These are phyloP conservation scores for Stygiomarasmius scandens DNA, from an alignment of 1,284 basidiomycete genomes.

Conservation along the genomic window DNA sequence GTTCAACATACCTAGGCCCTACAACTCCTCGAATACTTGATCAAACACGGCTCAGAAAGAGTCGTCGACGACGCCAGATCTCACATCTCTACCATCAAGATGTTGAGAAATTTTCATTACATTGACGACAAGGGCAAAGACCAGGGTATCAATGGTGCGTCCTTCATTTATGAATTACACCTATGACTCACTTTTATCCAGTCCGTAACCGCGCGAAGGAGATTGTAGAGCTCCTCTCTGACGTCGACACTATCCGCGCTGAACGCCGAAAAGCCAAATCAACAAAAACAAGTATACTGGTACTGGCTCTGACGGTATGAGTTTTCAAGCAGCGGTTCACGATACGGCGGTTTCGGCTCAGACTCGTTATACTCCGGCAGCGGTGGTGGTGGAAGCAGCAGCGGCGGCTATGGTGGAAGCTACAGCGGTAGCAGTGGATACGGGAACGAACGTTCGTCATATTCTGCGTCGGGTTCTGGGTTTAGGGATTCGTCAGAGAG, in stretches of 20 bases:
- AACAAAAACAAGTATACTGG: conserved; percentile 94
- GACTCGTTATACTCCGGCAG: conserved; percentile 55
- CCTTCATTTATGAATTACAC: not conserved
- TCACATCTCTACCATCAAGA: conserved; percentile 94
- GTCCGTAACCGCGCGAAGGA: conserved; percentile 95
- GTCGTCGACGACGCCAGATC: conserved; percentile 97
- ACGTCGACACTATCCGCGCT: conserved; percentile 87
- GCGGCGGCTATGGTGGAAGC: too few species aligned
- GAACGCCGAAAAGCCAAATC: conserved; percentile 94
- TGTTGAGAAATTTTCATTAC: conserved; percentile 97
- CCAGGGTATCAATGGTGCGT: conserved; percentile 91
- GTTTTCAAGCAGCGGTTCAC: conserved; percentile 50
- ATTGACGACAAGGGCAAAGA: conserved; percentile 99
- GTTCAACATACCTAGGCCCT: conserved; percentile 66
- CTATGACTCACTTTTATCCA: conserved; percentile 30
- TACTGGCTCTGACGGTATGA: conserved; percentile 77
- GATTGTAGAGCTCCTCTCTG: conserved; percentile 85
- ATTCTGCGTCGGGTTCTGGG: conserved; percentile 25
- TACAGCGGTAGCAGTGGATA: conserved; percentile 33
- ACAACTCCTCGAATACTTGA: too few species aligned
- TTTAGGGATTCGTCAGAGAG: conserved; percentile 60
- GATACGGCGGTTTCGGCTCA: conserved; percentile 85
- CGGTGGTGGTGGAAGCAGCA: conserved; percentile 46
- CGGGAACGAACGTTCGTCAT: not conserved
- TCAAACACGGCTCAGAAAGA: conserved; percentile 97